Evolutionary conservation across 2,329 filamentous ascomycete genomes (phyloP), one percentile per base, ranked within the genome.

Genomic region (Xylariomycetidae sp.): DNA sequence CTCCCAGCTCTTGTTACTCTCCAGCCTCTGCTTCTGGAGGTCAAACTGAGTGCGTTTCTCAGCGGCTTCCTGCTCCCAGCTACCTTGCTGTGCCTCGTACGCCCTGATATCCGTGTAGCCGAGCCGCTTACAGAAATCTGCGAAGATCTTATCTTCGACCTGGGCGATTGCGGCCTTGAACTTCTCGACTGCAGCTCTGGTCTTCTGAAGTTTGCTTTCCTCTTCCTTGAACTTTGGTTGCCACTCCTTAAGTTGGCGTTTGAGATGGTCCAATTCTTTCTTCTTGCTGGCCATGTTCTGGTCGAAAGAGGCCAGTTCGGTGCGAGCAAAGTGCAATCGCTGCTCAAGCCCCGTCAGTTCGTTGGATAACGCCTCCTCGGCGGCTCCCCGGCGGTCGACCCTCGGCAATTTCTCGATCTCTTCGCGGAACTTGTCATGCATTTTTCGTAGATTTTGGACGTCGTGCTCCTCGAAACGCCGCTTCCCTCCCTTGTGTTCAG

Each of bases 11-110:
- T 79, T 59, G 29, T 68, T 68, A 47, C 65, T 75, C 40, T 83
- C 73, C 19, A 95, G 67, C 25, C 80, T 78, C 49, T 86, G 79
- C 54, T 81, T 84, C 56, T 98, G 92, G 4, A 83, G 79, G 35
- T 82, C 84, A 49, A 95, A 96, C 46, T 89, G 81, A 33, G 85
- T 79, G 42, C 86, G 86, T 66, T 89, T 89, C 59, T 92, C 81
- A 1, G 82, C 81, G 27, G 85, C 85, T 56, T 96, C 87, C 57
- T 95, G 86, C 59, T 96, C 89, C 30, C 94, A 67, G 25, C 84
- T 88, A 30, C 92, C 90, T 61, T 96, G 92, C 47, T 93, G 89
- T 17, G 83, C 83, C 56, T 96, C 88, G 52, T 96, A 98, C 37
- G 87, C 85, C 38, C 90, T 85, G 44, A 98, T 93, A 50, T 93